Evolutionary conservation across 306 rosid species (phyloP).

Genomic region (Acacia melanoxylon): DNA sequence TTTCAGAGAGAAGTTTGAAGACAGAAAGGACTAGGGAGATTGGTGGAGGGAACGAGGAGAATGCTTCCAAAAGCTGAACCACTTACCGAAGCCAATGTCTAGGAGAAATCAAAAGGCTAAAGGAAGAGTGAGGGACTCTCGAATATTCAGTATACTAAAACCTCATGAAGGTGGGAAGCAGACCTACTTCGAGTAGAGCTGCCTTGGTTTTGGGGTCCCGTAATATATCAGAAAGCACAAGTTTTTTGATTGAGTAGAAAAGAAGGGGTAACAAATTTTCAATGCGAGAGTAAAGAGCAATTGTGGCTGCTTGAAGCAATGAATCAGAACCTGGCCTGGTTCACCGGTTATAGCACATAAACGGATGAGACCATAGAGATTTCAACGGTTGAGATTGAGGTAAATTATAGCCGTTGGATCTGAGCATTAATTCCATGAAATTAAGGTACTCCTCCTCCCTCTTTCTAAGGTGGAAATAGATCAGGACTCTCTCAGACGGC

Average conservation of each 20-base stretch:
- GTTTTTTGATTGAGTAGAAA: neutral
- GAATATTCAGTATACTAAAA: neutral
- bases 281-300: neutral
- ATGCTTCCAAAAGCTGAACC: slow-evolving; percentile 30
- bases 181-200: slow-evolving; percentile 47
- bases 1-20: slow-evolving; percentile 35
- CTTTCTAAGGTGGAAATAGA: too few species aligned
- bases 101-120: slow-evolving; percentile 36
- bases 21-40: slow-evolving; percentile 26
- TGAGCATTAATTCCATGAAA: neutral
- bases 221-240: neutral
- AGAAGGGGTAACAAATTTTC: neutral
- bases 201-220: slow-evolving; percentile 27
- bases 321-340: neutral
- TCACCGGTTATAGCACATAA: neutral
- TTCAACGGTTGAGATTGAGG: neutral
- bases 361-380: neutral
- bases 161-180: slow-evolving; percentile 39
- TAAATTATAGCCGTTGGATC: neutral
- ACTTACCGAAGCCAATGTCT: slow-evolving; percentile 42
- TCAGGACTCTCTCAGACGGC: too few species aligned
- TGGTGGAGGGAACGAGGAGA: slow-evolving; percentile 39
- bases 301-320: neutral
- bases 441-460: too few species aligned
- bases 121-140: neutral